These are phyloP conservation scores for Tulasnella calospora DNA, from an alignment of 768 basidiomycete species.

Conservation along the genomic window DNA sequence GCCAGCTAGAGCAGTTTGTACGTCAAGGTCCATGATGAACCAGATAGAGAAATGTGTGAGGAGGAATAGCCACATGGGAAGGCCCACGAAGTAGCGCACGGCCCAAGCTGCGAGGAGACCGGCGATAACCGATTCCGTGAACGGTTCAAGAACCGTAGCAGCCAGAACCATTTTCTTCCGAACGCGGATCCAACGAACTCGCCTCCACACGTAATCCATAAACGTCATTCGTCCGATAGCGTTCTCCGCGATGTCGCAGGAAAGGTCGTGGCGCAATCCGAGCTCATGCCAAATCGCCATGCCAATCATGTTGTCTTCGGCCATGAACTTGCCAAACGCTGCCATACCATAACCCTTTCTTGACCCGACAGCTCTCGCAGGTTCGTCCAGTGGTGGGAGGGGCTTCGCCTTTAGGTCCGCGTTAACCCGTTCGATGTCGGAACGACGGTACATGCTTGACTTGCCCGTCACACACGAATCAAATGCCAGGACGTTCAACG, in stretches of 20 bases:
- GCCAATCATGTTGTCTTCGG: conserved; percentile 98
- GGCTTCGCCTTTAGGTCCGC: conserved; percentile 22
- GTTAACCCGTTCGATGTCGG: conserved; percentile 67
- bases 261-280: conserved; percentile 79
- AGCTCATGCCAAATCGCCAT: conserved; percentile 90
- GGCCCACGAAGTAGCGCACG: conserved; percentile 38
- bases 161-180: conserved; percentile 87
- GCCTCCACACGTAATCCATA: conserved; percentile 76
- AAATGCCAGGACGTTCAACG: conserved; percentile 79
- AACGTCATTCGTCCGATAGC: conserved; percentile 84
- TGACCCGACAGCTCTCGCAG: conserved; percentile 1
- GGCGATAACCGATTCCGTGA: conserved; percentile 79
- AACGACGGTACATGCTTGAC: conserved; percentile 87
- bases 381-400: neutral
- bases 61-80: conserved; percentile 50
- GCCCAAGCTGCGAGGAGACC: conserved; percentile 60
- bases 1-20: conserved; percentile 71
- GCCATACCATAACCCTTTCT: conserved; percentile 41
- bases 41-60: conserved; percentile 59
- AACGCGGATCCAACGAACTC: conserved; percentile 95
- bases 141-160: conserved; percentile 85
- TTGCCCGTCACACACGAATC: conserved; percentile 98
- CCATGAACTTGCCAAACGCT: conserved; percentile 81
- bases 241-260: conserved; percentile 85
- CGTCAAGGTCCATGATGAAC: conserved; percentile 75